phyloP scores from a whole-genome alignment of 148 eudicot species.

The Arbutus unedo region DNA sequence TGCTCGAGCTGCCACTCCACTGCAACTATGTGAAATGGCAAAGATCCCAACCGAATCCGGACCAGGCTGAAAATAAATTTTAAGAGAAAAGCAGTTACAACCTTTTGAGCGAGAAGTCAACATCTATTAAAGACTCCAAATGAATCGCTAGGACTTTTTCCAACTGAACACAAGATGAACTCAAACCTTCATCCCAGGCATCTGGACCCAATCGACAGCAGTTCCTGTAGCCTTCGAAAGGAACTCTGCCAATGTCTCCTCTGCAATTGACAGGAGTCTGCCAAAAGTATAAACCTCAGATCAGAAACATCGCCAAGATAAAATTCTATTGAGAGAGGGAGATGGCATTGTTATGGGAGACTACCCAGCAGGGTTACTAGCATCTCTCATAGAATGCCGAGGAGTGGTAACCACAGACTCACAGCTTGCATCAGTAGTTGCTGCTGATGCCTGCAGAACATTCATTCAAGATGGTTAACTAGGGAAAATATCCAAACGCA shows the following conservation, averaged over 20 bases:
- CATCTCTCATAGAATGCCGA: conserved; percentile 65
- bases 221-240: conserved; percentile 99
- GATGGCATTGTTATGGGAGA: conserved; percentile 4
- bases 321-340: not conserved
- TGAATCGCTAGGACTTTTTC: not conserved
- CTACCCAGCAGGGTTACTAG: conserved; percentile 73
- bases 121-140: conserved; percentile 3
- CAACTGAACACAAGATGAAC: not conserved
- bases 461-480: not conserved
- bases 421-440: conserved; percentile 67
- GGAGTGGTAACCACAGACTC: conserved; percentile 69
- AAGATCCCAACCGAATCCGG: conserved; percentile 99
- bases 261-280: conserved; percentile 94
- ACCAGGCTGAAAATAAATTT: conserved; percentile 73
- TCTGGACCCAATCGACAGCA: conserved; percentile 99
- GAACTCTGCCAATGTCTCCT: conserved; percentile 98
- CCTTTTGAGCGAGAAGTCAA: not conserved
- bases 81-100: conserved; percentile 12
- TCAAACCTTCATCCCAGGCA: conserved; percentile 99
- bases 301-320: conserved; percentile 1
- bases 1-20: conserved; percentile 98
- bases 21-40: conserved; percentile 83
- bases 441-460: conserved; percentile 48
- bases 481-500: not conserved
- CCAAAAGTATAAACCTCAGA: conserved; percentile 12